Evolutionary conservation across 2,329 filamentous ascomycete genomes (phyloP), one percentile per base, ranked within the genome.

Genomic region (Diaporthe destruens): DNA sequence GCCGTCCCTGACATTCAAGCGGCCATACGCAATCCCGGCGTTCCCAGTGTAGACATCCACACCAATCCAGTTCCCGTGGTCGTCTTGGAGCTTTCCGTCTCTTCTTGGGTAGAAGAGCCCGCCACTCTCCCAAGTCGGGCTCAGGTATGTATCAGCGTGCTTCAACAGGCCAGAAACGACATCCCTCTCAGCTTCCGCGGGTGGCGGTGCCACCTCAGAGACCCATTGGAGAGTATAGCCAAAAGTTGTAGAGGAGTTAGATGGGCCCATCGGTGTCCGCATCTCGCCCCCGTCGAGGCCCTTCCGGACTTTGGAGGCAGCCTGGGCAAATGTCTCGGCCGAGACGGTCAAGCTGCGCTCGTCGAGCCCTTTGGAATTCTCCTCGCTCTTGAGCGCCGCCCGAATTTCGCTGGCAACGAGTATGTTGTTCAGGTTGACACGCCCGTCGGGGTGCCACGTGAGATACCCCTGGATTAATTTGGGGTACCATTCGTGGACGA

Each of bases 1-100:
- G 16, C 82, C 82, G 72, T 82, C 78, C 6, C 75, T 68, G 14
- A 83, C 79, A 71, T 84, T 83, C 25, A 83, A 74, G 25, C 81
- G 74, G 6, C 78, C 77, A 57, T 84, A 84, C 0, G 77, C 81
- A 70, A 84, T 79, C 0, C 75, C 78, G 1, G 78, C 77, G 71
- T 84, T 83, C 0, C 83, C 80, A 0, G 80, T 76, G 25, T 80
- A 82, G 0, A 81, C 80, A 34, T 84, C 81, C 70, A 82, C 77
- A 53, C 75, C 73, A 1, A 73, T 77, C 75, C 78, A 78, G 7
- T 77, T 74, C 3, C 75, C 75, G 0, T 78, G 61, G 3, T 76
- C 69, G 68, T 81, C 77, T 25, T 75, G 69, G 7, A 65, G 71
- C 1, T 68, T 53, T 8, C 61, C 59, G 29, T 79, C 79, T 42